phyloP scores from a whole-genome alignment of 495 filamentous ascomycete genomes.

The Penicillium silybi region DNA sequence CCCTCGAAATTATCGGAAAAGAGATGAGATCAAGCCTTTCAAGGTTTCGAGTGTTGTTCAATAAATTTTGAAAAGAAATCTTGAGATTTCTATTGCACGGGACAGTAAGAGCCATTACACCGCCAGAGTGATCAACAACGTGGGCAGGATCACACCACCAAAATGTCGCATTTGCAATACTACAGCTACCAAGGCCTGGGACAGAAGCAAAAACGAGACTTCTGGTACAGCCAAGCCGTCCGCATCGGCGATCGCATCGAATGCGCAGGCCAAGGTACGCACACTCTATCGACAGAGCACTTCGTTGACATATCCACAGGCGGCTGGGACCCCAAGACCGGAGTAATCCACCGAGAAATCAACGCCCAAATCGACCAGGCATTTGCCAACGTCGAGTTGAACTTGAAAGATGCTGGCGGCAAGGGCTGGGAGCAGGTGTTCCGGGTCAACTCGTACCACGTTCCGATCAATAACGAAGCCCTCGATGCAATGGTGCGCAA shows the following conservation, averaged over 20 bases:
- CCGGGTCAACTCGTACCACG: constrained; percentile 46
- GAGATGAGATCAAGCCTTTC: no score
- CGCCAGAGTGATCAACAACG: not conserved
- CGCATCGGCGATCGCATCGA: constrained; percentile 51
- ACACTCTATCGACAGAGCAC: not conserved
- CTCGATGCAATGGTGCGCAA: constrained; percentile 41
- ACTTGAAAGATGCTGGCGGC: constrained; percentile 47
- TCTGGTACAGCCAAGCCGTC: constrained; percentile 51
- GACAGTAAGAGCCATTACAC: not conserved
- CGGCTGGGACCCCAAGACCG: constrained; percentile 46
- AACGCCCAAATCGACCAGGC: constrained; percentile 50
- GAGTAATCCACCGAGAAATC: constrained; percentile 33
- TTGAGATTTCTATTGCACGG: not conserved
- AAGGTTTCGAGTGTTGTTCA: not conserved
- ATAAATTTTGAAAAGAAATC: not conserved
- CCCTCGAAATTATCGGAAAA: no score
- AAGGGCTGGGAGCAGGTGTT: constrained; percentile 58
- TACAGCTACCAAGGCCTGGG: constrained; percentile 43
- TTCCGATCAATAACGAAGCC: constrained; percentile 37
- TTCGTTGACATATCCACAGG: constrained; percentile 26
- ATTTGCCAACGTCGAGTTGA: constrained; percentile 50
- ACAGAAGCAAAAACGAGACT: constrained; percentile 26
- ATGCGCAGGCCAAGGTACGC: constrained; percentile 50
- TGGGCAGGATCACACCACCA: not conserved
- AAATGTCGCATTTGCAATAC: constrained; percentile 43